Evolutionary conservation across 495 filamentous ascomycete genomes (phyloP), one percentile per base, ranked within the genome.

Genomic region (Trypethelium eluteriae): DNA sequence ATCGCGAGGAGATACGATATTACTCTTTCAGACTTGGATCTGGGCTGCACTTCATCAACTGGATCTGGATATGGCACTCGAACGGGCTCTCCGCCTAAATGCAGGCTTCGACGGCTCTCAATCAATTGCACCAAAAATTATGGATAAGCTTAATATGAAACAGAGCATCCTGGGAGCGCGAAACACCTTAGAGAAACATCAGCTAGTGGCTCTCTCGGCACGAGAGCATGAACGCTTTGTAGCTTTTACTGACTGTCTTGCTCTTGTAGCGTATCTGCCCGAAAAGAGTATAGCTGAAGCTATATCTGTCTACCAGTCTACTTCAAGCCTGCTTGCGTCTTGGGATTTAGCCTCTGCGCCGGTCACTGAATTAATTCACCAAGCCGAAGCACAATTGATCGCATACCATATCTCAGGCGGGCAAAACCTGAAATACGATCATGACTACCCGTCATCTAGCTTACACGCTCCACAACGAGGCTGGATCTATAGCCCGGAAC

Each of bases 1-100:
- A 14, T 75, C 80, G 49, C 72, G 71, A 59, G 69, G 75, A n/a
- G 76, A 84, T 46, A 70, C 69, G 32, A 79, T 86, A 25, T 67
- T 87, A 14, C 77, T 94, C 0, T 92, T 86, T 84, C 84, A 80
- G 61, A 86, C 82, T 5, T 92, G 89, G 84, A 77, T 87, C 5
- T 93, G 89, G 90, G 82, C 88, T 68, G 77, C 83, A 11, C 74
- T 96, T 18, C 76, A 82, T 44, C 72, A 69, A 11, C 75, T 75
- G 2, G 77, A 88, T 38, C 67, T 77, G 38, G 66, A 70, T 1
- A 76, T 76, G 62, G 83, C 84, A 34, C 71, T 83, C 14, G 77
- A 80, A 39, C 75, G 82, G 18, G 68, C 88, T 10, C 72, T 82
- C 18, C 73, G 71, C 12, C 79, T 83, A 62, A 70, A 75, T 5